A percentile compares a stretch with the other conserved stretches of the same genome.
These are phyloP conservation scores for Rhodotorula diobovata DNA, from an alignment of 768 basidiomycete species.

Conservation along the genomic window DNA sequence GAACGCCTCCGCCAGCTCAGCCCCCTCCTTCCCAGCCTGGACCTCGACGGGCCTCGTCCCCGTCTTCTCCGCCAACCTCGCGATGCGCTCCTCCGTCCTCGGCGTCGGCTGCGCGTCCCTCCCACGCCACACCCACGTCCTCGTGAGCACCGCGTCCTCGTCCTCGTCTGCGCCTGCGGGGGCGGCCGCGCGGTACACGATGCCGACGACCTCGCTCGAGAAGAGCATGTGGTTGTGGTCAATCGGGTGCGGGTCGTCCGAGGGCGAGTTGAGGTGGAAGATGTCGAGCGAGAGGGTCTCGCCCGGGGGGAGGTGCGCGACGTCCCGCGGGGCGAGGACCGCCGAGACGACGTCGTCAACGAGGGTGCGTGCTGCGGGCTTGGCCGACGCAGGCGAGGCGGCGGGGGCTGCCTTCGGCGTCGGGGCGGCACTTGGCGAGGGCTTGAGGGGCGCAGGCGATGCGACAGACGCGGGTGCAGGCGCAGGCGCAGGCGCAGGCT, in stretches of 20 bases:
- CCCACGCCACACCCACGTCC: conserved; percentile 28
- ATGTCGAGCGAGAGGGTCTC: conserved; percentile 23
- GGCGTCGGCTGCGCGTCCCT: conserved; percentile 12
- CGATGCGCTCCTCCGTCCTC: conserved; percentile 5
- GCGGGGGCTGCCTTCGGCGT: background rate
- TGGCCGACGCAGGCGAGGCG: background rate
- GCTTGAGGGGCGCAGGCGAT: background rate
- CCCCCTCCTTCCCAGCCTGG: conserved; percentile 1
- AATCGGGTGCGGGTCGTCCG: conserved; percentile 25
- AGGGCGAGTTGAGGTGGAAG: conserved; percentile 32
- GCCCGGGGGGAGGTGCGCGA: conserved; percentile 7
- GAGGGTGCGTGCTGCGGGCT: background rate
- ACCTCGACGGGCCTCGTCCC: background rate
- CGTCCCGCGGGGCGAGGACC: background rate
- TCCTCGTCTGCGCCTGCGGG: background rate
- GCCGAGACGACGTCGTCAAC: conserved; percentile 12
- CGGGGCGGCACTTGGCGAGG: too few relatives aligned
- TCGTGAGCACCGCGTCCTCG: background rate
- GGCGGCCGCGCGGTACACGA: conserved; percentile 11
- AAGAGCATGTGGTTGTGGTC: conserved; percentile 29
- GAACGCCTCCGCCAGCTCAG: conserved; percentile 19
- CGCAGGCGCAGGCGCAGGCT: background rate
- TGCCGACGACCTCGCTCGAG: conserved; percentile 22
- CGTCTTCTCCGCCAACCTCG: conserved; percentile 13
- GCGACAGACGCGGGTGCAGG: too few relatives aligned